Base-by-base conservation (phyloP, 805 yeast genomes). In the Kluyveromyces dobzhanskii region DNA sequence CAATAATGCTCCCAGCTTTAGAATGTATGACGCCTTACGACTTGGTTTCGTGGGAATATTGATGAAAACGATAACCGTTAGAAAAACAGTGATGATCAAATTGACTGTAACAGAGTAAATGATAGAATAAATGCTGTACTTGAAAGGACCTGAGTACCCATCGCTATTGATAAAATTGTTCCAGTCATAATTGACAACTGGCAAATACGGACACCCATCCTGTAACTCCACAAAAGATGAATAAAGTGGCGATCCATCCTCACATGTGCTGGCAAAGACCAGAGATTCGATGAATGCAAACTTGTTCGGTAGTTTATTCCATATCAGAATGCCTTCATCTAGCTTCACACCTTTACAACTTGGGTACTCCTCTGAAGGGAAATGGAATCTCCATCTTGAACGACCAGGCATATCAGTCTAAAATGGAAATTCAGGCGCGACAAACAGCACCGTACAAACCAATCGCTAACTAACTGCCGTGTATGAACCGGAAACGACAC, bases 41-140 rank as follows among this genome's bases (percentile, higher is more conserved):
- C 84, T 69, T 1, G 85, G 82, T 48, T 71, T 76, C 39, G 75
- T 74, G 9, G 81, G 75, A 38, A 77, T 76, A 51, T 77, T 79
- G 6, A 86, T 73, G 44, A 79, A 70, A 12, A 80, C 75, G 38
- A 80, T 69, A 8, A 83, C 59, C 0, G 87, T 77, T 17, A 79
- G 61, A 45, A 75, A 76, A 57, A 79, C 64, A 3, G 82, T 72
- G 4, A 81, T 71, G 14, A 81, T 80, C 5, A 81, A 74, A 54
- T 81, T 78, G 0, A 78, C 70, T 8, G 85, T 70, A 16, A 81
- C 54, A 0, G 84, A 71, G 51, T 78, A 76, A 1, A 81, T 62
- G 28, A 79, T 67, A 0, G 87, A 78, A 42, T 73, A 80, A 13
- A 80, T 66, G 35, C 81, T 70, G 52, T 72, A 73, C 14, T 69